Evolutionary conservation across 371 early-diverging fungal species (phyloP).

Genomic region (Mucor lusitanicus): DNA sequence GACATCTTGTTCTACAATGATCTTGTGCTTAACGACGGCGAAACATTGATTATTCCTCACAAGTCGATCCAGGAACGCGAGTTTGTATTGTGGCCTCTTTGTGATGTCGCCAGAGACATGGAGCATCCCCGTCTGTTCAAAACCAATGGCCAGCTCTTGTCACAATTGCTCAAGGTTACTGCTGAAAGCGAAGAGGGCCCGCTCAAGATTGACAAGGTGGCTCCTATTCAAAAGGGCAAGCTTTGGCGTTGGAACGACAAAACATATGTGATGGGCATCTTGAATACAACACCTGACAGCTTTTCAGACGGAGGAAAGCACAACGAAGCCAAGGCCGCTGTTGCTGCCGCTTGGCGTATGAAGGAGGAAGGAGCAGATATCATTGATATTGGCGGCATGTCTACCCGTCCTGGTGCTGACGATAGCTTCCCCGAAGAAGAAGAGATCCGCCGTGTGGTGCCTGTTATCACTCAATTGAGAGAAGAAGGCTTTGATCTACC

Average conservation of each 20-base stretch:
- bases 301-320: slow-evolving; percentile 93
- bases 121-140: slow-evolving; percentile 88
- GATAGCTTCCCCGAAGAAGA: slow-evolving; percentile 81
- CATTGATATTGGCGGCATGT: slow-evolving; percentile 96
- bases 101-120: slow-evolving; percentile 89
- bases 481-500: slow-evolving; percentile 63
- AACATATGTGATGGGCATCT: slow-evolving; percentile 93
- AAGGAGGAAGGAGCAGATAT: slow-evolving; percentile 86
- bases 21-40: slow-evolving; percentile 66
- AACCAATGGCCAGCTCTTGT: slow-evolving; percentile 76
- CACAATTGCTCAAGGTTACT: slow-evolving; percentile 68
- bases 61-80: slow-evolving; percentile 86
- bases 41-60: slow-evolving; percentile 86
- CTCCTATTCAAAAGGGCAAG: slow-evolving; percentile 55
- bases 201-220: slow-evolving; percentile 67
- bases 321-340: slow-evolving; percentile 66
- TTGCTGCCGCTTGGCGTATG: slow-evolving; percentile 71
- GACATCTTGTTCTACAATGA: slow-evolving; percentile 94
- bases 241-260: slow-evolving; percentile 67
- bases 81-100: slow-evolving; percentile 93
- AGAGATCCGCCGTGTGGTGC: slow-evolving; percentile 82
- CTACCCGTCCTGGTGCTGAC: slow-evolving; percentile 88
- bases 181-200: slow-evolving; percentile 44
- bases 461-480: slow-evolving; percentile 82
- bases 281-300: slow-evolving; percentile 96